phyloP scores from a whole-genome alignment of 371 early-diverging fungal genomes.

The Mucor indicus region DNA sequence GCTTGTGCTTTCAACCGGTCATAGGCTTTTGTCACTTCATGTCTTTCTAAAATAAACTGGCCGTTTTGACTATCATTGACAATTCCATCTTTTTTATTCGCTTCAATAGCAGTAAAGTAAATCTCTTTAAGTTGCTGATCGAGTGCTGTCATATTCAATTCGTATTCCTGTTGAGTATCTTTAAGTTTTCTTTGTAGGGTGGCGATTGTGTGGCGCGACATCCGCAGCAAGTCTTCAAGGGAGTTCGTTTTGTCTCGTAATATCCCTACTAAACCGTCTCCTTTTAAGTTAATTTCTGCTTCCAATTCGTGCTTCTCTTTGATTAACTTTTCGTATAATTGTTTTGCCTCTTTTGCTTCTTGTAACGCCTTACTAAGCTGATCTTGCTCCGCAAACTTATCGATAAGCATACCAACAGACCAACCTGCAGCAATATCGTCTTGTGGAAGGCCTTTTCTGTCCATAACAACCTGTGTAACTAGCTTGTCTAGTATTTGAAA shows the following conservation, averaged over 20 bases:
- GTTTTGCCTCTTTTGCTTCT: slow-evolving; percentile 64
- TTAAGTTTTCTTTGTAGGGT: slow-evolving; percentile 70
- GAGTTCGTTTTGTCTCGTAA: slow-evolving; percentile 74
- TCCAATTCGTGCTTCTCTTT: slow-evolving; percentile 67
- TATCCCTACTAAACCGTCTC: slow-evolving; percentile 72
- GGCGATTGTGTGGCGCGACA: slow-evolving; percentile 78
- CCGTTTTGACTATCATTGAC: slow-evolving; percentile 34
- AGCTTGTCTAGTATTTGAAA: slow-evolving; percentile 79
- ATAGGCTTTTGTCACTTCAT: slow-evolving; percentile 36
- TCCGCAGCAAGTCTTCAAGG: slow-evolving; percentile 74
- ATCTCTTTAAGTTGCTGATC: slow-evolving; percentile 72
- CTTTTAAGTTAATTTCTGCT: slow-evolving; percentile 66
- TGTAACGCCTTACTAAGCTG: slow-evolving; percentile 64
- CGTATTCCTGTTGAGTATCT: slow-evolving; percentile 65
- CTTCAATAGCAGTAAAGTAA: slow-evolving; percentile 58
- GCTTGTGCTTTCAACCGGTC: slow-evolving; percentile 46
- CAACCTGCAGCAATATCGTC: slow-evolving; percentile 58
- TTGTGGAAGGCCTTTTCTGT: slow-evolving; percentile 58
- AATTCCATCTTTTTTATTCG: slow-evolving; percentile 48
- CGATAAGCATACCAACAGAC: slow-evolving; percentile 70
- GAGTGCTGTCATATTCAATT: slow-evolving; percentile 64
- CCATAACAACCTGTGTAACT: slow-evolving; percentile 80
- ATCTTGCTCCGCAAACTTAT: slow-evolving; percentile 82
- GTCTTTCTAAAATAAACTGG: slow-evolving; percentile 22
- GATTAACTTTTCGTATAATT: slow-evolving; percentile 45